A percentile compares a stretch with the other conserved stretches of the same genome.
phyloP scores from a whole-genome alignment of 345 rosid species.

The Brassica napus region Da-Ae NC_063443.1:14318501-14319000 shows the following conservation, averaged over 20 bases:
- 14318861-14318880: slow-evolving; percentile 96
- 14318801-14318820: slow-evolving; percentile 79
- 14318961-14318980: slow-evolving; percentile 95
- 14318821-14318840: slow-evolving; percentile 95
- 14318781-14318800: slow-evolving; percentile 93
- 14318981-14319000: slow-evolving; percentile 85
- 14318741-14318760: slow-evolving; percentile 63
- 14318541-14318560: slow-evolving; percentile 26
- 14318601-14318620: slow-evolving; percentile 17
- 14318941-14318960: slow-evolving; percentile 54
- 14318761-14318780: slow-evolving; percentile 81
- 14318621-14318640: slow-evolving; percentile 28
- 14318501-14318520: slow-evolving; percentile 27
- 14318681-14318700: slow-evolving; percentile 70
- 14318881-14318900: slow-evolving; percentile 94
- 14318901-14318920: slow-evolving; percentile 78
- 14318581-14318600: slow-evolving; percentile 1
- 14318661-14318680: slow-evolving; percentile 97
- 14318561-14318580: slow-evolving; percentile 14
- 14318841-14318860: slow-evolving; percentile 91
- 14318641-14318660: slow-evolving; percentile 96
- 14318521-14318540: slow-evolving; percentile 25
- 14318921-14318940: slow-evolving; percentile 62
- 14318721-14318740: slow-evolving; percentile 79
- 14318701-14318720: slow-evolving; percentile 13